Conservation (phyloP, 108 stramenopile genomes). For the Stephanodiscus triporus region DNA sequence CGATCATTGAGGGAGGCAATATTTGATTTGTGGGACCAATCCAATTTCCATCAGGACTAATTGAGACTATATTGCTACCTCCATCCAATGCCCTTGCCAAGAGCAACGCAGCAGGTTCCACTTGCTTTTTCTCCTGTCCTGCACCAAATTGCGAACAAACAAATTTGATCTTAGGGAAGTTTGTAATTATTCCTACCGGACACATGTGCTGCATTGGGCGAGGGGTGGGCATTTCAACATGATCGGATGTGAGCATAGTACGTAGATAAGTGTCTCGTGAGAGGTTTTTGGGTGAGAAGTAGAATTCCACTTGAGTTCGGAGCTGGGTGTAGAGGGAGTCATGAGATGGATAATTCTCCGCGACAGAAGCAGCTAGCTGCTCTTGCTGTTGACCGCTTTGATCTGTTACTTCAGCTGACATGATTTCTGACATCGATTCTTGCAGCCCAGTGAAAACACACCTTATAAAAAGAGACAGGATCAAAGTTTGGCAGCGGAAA, state of each 20-base stretch:
- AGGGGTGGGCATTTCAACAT: slow-evolving; percentile 45
- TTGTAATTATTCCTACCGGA: slow-evolving; percentile 54
- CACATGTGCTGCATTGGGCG: slow-evolving; percentile 28
- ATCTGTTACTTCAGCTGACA: slow-evolving; percentile 5
- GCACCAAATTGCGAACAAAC: slow-evolving; percentile 39
- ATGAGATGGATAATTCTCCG: slow-evolving; percentile 3
- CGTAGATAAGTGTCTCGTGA: slow-evolving; percentile 58
- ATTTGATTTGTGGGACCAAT: slow-evolving; percentile 49
- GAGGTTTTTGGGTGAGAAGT: slow-evolving; percentile 66
- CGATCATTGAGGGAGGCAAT: slow-evolving; percentile 24
- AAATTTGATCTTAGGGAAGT: slow-evolving; percentile 64
- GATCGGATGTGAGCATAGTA: slow-evolving; percentile 48
- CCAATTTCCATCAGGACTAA: slow-evolving; percentile 61
- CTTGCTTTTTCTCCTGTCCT: neutral
- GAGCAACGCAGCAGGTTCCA: slow-evolving; percentile 24
- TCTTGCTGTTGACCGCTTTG: neutral
- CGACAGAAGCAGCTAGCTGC: neutral
- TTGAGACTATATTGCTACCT: slow-evolving; percentile 39
- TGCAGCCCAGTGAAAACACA: too few relatives aligned
- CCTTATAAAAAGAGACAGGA: neutral
- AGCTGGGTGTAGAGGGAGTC: slow-evolving; percentile 35
- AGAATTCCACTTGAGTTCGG: slow-evolving; percentile 64
- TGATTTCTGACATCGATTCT: neutral
- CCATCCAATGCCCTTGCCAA: slow-evolving; percentile 45
- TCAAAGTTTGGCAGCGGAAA: neutral